phyloP scores from a whole-genome alignment of 495 filamentous ascomycete species.

The Neurospora sp. region DNA sequence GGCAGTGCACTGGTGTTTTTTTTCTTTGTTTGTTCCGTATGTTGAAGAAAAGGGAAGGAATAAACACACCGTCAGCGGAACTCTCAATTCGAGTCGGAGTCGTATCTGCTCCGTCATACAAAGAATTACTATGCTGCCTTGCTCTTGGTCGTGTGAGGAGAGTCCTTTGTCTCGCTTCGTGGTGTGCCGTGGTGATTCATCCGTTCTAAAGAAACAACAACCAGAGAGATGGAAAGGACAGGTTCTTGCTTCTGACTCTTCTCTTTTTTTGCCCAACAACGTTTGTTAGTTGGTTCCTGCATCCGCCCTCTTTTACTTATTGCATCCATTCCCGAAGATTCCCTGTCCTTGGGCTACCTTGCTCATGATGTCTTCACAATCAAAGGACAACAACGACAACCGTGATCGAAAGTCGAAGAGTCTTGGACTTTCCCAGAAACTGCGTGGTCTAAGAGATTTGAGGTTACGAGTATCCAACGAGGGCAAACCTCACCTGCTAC shows the following conservation, averaged over 20 bases:
- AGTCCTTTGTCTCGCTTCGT: neutral
- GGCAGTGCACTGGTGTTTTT: neutral
- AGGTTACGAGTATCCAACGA: neutral
- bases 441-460: conserved; percentile 9
- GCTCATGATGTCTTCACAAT: neutral
- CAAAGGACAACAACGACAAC: neutral
- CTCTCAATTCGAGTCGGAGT: neutral
- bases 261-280: neutral
- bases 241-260: neutral
- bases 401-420: conserved; percentile 1
- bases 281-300: neutral
- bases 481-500: neutral
- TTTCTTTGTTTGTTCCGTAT: neutral
- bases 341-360: neutral
- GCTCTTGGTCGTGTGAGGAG: neutral
- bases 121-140: neutral
- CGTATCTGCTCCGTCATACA: neutral
- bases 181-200: neutral
- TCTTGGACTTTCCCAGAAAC: conserved; percentile 10
- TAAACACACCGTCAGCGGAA: neutral
- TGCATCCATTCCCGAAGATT: neutral
- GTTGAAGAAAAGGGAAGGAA: neutral
- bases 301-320: neutral
- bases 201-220: neutral
- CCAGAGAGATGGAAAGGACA: neutral